Evolutionary conservation across 139 green algal genomes (phyloP).

Genomic region (Chlorella sp.): DNA sequence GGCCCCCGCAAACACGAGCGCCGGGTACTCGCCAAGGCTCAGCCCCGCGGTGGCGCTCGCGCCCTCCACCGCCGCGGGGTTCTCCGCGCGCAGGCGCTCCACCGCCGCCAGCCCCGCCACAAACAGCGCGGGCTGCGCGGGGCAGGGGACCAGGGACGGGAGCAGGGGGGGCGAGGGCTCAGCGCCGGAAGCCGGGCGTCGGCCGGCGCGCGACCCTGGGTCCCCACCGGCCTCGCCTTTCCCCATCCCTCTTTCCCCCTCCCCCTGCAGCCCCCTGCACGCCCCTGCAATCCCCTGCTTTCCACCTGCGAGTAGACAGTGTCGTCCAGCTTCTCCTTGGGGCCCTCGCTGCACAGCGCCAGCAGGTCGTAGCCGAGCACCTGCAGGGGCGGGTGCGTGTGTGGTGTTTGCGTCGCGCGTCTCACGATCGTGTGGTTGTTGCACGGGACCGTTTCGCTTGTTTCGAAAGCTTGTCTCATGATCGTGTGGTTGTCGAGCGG

Average conservation of each 20-base stretch:
- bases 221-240: too few species aligned
- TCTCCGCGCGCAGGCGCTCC: slow-evolving; percentile 60
- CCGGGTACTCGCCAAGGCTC: slow-evolving; percentile 90
- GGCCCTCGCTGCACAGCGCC: slow-evolving; percentile 66
- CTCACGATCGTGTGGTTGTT: too few species aligned
- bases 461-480: too few species aligned
- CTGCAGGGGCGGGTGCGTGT: too few species aligned
- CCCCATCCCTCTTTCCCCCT: too few species aligned
- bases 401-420: too few species aligned
- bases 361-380: slow-evolving; percentile 92
- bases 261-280: too few species aligned
- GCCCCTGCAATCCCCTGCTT: not conserved
- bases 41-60: slow-evolving; percentile 73
- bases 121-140: slow-evolving; percentile 83
- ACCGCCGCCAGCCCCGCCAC: slow-evolving; percentile 87
- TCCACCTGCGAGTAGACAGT: slow-evolving; percentile 64
- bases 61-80: slow-evolving; percentile 46
- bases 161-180: not conserved
- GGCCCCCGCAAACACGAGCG: slow-evolving; percentile 85
- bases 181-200: not conserved
- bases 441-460: too few species aligned
- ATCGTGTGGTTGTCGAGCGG: too few species aligned
- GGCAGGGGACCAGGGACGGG: not conserved
- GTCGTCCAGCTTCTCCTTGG: slow-evolving; percentile 86
- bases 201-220: too few species aligned